A percentile compares a stretch with the other conserved stretches of the same genome.
phyloP scores from a whole-genome alignment of 2,329 filamentous ascomycete species.

The Fonsecaea pedrosoi region DNA sequence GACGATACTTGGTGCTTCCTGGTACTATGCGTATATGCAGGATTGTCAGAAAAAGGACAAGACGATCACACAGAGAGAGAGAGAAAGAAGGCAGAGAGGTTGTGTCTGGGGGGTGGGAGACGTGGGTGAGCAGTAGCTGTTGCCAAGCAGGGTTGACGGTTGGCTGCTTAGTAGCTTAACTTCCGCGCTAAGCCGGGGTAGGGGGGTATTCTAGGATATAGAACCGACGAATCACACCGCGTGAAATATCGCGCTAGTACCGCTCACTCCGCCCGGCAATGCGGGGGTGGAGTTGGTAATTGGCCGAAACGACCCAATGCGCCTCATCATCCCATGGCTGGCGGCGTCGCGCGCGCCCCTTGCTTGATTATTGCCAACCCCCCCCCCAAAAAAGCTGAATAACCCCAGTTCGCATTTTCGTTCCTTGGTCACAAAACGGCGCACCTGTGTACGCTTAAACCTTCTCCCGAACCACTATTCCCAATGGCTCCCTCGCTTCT shows the following conservation, averaged over 20 bases:
- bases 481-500: background rate
- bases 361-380: background rate
- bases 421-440: background rate
- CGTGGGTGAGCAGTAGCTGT: background rate
- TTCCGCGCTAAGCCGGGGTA: background rate
- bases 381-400: background rate
- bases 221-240: constrained; percentile 1
- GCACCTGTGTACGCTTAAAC: constrained; percentile 25
- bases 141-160: constrained; percentile 13
- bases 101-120: background rate
- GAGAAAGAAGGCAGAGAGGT: background rate
- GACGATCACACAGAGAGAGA: no score
- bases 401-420: background rate
- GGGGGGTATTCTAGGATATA: background rate
- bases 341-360: no score
- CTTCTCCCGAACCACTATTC: constrained; percentile 21
- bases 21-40: background rate
- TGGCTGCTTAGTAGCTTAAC: constrained; percentile 6
- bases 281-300: constrained; percentile 23
- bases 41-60: background rate
- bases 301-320: background rate
- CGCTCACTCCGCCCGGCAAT: constrained; percentile 9
- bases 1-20: background rate
- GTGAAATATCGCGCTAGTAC: background rate
- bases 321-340: constrained; percentile 1